These are phyloP conservation scores for Lobosporangium transversale DNA, from an alignment of 192 early-diverging fungal species.

Conservation along the genomic window DNA sequence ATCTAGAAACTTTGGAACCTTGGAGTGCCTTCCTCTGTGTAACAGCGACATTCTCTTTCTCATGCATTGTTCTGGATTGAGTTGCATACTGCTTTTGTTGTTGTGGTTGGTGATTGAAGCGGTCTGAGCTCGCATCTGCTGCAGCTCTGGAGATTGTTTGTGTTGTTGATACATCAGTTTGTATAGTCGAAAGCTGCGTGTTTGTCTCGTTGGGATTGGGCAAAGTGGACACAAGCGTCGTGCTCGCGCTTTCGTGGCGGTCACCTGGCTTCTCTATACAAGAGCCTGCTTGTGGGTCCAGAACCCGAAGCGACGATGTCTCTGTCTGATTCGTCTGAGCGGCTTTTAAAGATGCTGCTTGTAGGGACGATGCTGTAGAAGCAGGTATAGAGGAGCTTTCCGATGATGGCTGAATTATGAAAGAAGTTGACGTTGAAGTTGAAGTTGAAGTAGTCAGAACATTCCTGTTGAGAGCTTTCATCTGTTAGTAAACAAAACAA, in stretches of 20 bases:
- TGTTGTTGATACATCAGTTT: not conserved
- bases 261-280: conserved; percentile 21
- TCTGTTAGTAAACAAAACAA: not conserved
- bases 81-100: conserved; percentile 2
- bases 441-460: conserved; percentile 27
- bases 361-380: no score
- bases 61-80: not conserved
- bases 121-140: not conserved
- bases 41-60: not conserved
- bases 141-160: not conserved
- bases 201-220: not conserved
- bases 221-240: conserved; percentile 12
- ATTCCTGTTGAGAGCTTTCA: conserved; percentile 45
- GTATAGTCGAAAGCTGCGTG: no score
- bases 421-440: conserved; percentile 18
- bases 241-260: not conserved
- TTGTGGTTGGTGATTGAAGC: not conserved
- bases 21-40: not conserved
- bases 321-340: conserved; percentile 1
- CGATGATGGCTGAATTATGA: not conserved
- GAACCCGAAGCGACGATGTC: conserved; percentile 8
- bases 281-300: conserved; percentile 17
- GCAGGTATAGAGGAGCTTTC: no score
- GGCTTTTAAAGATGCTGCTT: no score
- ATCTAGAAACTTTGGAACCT: conserved; percentile 21